Conservation (phyloP, 2,329 filamentous ascomycete genomes). For the Fonsecaea erecta region DNA sequence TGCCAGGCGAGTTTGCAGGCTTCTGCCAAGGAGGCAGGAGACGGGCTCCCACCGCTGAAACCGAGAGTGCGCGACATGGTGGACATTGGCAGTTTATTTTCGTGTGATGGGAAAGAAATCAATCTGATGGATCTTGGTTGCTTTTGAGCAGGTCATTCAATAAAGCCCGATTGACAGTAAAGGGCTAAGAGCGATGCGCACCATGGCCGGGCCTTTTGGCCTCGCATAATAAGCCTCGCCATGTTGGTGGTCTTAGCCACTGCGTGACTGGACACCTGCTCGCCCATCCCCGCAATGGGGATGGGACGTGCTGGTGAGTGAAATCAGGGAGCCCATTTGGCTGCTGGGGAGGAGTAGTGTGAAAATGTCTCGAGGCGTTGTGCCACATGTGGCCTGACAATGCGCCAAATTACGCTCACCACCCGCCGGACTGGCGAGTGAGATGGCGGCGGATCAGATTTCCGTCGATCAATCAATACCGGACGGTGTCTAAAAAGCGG, state of each 20-base stretch:
- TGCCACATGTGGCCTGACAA: slow-evolving; percentile 1
- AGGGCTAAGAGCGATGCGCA: neutral
- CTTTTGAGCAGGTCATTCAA: slow-evolving; percentile 14
- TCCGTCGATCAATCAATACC: neutral
- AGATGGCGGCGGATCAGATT: neutral
- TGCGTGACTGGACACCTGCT: neutral
- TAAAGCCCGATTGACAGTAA: neutral
- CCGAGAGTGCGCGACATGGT: slow-evolving; percentile 25
- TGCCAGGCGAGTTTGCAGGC: slow-evolving; percentile 34
- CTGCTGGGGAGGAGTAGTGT: neutral
- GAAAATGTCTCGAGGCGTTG: neutral
- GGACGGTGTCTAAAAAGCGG: neutral
- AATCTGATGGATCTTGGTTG: neutral
- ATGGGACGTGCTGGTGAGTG: neutral
- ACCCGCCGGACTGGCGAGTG: neutral
- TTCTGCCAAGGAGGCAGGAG: slow-evolving; percentile 26
- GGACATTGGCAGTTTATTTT: no score
- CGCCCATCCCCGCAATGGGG: neutral
- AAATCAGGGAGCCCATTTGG: neutral
- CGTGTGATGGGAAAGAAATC: neutral
- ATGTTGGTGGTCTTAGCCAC: neutral
- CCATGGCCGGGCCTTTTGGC: neutral
- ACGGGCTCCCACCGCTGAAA: slow-evolving; percentile 18
- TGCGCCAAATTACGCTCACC: slow-evolving; percentile 2
- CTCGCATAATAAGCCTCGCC: neutral